phyloP scores from a whole-genome alignment of 176 grass and related monocot species.

The Oryza meridionalis region DNA sequence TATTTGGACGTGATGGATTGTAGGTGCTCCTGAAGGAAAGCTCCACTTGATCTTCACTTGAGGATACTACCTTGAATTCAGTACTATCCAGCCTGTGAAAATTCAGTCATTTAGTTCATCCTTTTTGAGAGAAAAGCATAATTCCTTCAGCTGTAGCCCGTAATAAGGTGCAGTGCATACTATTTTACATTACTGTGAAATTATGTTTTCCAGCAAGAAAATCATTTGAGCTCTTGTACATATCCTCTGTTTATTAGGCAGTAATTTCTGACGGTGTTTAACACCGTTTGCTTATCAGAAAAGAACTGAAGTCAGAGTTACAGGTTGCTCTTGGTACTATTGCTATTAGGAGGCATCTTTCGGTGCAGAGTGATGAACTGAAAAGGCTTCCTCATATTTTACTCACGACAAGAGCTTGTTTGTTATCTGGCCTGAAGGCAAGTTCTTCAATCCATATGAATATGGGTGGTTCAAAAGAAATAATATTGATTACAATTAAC shows the following conservation, averaged over 20 bases:
- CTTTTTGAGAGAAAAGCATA: background rate
- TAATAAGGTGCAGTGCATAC: background rate
- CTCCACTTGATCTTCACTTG: constrained; percentile 61
- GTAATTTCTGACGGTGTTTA: background rate
- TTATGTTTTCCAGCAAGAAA: background rate
- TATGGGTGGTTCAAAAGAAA: background rate
- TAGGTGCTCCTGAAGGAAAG: constrained; percentile 77
- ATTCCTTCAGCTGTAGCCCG: background rate
- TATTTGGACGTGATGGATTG: constrained; percentile 38
- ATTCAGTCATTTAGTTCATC: background rate
- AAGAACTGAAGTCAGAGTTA: background rate
- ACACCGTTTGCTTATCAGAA: background rate
- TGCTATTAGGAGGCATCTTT: background rate
- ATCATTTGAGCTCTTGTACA: background rate
- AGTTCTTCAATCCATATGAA: background rate
- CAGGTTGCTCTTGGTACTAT: background rate
- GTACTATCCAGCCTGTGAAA: constrained; percentile 54
- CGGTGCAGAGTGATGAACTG: background rate
- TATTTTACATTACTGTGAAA: background rate
- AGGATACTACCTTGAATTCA: constrained; percentile 52
- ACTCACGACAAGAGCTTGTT: background rate
- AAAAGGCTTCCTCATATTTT: background rate
- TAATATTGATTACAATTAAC: background rate
- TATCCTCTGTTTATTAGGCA: constrained; percentile 11
- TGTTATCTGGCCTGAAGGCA: background rate